A percentile compares a stretch with the other conserved stretches of the same genome.
phyloP scores from a whole-genome alignment of 2,329 filamentous ascomycete species.

The Tolypocladium tropicale region DNA sequence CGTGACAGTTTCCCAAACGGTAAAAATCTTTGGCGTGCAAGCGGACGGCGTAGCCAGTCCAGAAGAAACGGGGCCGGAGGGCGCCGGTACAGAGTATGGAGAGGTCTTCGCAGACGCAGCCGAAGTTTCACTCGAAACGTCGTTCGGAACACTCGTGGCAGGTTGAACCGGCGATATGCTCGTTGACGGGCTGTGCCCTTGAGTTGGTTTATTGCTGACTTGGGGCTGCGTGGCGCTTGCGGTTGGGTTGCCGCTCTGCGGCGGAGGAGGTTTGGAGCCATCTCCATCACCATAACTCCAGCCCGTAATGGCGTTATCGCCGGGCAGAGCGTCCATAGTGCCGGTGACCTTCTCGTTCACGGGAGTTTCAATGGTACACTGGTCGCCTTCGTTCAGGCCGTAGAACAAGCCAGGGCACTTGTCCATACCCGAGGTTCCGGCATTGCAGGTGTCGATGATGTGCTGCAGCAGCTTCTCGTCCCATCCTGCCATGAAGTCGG shows the following conservation, averaged over 20 bases:
- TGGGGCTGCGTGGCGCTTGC: neutral
- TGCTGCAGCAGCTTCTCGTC: conserved; percentile 52
- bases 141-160: neutral
- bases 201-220: neutral
- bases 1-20: conserved; percentile 35
- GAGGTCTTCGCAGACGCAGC: conserved; percentile 2
- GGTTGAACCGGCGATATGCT: neutral
- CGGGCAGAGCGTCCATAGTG: conserved; percentile 38
- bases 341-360: conserved; percentile 35
- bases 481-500: conserved; percentile 67
- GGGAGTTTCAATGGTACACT: conserved; percentile 43
- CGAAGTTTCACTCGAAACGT: neutral
- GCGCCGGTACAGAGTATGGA: neutral
- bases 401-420: conserved; percentile 48
- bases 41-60: neutral
- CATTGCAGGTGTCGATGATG: conserved; percentile 58
- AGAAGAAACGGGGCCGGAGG: neutral
- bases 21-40: conserved; percentile 20
- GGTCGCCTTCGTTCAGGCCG: conserved; percentile 40
- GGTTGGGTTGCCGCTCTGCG: neutral
- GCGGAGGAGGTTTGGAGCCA: neutral
- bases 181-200: neutral
- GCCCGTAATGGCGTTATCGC: conserved; percentile 42
- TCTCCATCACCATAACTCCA: conserved; percentile 32
- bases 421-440: conserved; percentile 49